Conservation (phyloP, 2,329 filamentous ascomycete genomes). For the Fusarium napiforme region DNA sequence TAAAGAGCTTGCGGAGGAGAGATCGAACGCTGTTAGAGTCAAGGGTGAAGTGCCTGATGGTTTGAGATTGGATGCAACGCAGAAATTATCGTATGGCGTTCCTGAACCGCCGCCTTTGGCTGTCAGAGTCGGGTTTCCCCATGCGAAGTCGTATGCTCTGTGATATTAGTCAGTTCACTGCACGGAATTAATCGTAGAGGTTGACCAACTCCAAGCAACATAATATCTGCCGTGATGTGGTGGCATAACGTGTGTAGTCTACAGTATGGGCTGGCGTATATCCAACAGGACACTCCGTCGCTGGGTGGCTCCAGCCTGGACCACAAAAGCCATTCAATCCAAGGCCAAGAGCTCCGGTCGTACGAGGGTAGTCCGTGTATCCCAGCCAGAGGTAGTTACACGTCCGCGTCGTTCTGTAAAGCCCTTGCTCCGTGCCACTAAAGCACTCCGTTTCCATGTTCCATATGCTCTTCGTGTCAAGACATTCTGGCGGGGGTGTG, state of each 20-base stretch:
- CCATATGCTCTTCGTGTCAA: neutral
- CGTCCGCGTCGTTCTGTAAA: neutral
- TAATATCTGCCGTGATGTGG: fast-evolving
- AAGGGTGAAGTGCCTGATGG: neutral
- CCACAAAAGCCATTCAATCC: neutral
- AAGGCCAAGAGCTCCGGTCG: fast-evolving
- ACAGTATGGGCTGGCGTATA: neutral
- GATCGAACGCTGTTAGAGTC: neutral
- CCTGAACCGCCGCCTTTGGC: neutral
- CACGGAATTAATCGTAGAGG: neutral
- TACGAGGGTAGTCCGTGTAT: neutral
- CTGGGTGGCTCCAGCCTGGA: neutral
- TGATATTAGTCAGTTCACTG: neutral
- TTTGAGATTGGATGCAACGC: neutral
- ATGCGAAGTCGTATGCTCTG: neutral
- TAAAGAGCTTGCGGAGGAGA: neutral
- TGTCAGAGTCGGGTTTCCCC: neutral
- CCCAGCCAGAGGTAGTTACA: neutral
- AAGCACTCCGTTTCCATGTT: neutral
- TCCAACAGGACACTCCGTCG: neutral
- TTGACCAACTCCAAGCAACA: neutral
- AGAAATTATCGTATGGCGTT: neutral
- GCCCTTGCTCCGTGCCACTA: neutral
- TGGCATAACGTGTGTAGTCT: fast-evolving
- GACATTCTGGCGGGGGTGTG: neutral